Evolutionary conservation across 2,329 filamentous ascomycete genomes (phyloP), one percentile per base, ranked within the genome.

Genomic region (Metarhizium sp.): DNA sequence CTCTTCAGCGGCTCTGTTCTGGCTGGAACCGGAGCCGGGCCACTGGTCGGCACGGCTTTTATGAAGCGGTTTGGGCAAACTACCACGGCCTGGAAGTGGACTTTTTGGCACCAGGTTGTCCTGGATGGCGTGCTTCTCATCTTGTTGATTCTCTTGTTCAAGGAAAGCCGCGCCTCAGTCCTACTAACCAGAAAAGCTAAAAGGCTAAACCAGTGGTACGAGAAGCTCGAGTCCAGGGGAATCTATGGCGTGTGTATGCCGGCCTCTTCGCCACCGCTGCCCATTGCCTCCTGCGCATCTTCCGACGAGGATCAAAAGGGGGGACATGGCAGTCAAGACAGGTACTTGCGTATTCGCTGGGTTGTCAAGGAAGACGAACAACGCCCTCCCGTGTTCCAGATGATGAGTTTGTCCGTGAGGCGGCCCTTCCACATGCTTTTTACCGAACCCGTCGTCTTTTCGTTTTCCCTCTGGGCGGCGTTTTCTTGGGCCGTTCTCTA

Each of bases 401-500:
- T 92, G 81, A 84, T 96, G 53, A 74, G 76, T 6, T 82, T 89
- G 13, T 94, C 89, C 0, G 71, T 92, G 6, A 84, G 82, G 59
- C 81, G 91, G 0, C 91, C 91, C 0, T 95, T 96, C 67, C 82
- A 85, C 63, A 78, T 92, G 1, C 80, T 92, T 16, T 73, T 86
- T 60, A 91, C 87, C 0, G 88, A 92, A 61, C 85, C 87, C 0
- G 85, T 90, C 10, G 87, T 92, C 14, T 90, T 91, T 70, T 90
- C 82, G 74, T 96, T 96, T 73, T 90, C 87, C 0, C 76, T 95
- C 0, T 96, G 92, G 92, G 86, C 91, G 1, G 80, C 89, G 0
- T 96, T 96, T 68, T 86, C 86, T 20, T 96, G 92, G 92, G 90
- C 87, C 0, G 81, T 95, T 0, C 79, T 96, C 0, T 96, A 96